A percentile compares a stretch with the other conserved stretches of the same genome.
Conservation (phyloP, 2,329 filamentous ascomycete species). For the Microdochium bolleyi region DNA sequence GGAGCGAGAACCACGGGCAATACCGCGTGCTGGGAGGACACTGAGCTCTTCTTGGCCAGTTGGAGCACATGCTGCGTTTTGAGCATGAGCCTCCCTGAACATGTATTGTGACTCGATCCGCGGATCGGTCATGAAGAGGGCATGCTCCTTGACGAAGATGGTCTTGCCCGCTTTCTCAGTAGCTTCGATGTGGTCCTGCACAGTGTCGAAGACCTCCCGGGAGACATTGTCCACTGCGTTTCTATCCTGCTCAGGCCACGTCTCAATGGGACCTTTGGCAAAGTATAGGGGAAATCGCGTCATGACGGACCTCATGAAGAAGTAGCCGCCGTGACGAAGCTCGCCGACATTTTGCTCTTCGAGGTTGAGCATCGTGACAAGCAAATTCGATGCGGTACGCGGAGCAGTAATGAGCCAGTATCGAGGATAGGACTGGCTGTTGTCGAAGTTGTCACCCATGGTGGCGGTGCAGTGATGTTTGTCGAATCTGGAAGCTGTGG, state of each 20-base stretch:
- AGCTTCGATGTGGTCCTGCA: constrained; percentile 13
- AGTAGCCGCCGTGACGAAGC: constrained; percentile 15
- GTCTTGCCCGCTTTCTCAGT: constrained; percentile 16
- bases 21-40: not conserved
- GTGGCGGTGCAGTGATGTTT: no score
- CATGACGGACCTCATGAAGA: constrained; percentile 13
- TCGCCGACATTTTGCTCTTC: constrained; percentile 4
- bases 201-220: constrained; percentile 15
- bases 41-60: not conserved
- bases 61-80: not conserved
- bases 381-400: constrained; percentile 5
- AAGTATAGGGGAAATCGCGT: constrained; percentile 1
- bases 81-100: not conserved
- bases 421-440: not conserved
- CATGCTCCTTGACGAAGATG: constrained; percentile 27
- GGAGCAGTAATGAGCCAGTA: constrained; percentile 3
- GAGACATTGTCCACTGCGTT: constrained; percentile 9
- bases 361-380: constrained; percentile 7
- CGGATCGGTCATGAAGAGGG: constrained; percentile 16
- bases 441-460: not conserved
- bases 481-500: no score
- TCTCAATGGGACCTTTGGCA: constrained; percentile 8
- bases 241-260: constrained; percentile 20
- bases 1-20: constrained; percentile 8
- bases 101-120: constrained; percentile 8